phyloP scores from a whole-genome alignment of 768 basidiomycete species.

The Collybiopsis confluens region DNA sequence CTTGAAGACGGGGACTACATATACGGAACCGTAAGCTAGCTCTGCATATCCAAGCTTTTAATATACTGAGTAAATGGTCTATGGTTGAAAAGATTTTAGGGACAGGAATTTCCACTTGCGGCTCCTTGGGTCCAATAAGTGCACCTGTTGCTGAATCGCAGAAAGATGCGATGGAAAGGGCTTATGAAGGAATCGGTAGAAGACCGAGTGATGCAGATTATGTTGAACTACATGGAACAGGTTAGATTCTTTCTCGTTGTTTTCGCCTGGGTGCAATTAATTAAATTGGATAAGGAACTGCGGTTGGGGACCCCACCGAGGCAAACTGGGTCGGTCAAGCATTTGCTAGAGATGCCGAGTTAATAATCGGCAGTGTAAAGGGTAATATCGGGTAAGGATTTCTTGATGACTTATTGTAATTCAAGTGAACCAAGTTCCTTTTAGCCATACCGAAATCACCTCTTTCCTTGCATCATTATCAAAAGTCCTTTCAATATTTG shows the following conservation, averaged over 20 bases:
- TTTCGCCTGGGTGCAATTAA: not conserved
- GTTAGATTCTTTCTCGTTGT: slow-evolving; percentile 12
- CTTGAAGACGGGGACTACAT: slow-evolving; percentile 34
- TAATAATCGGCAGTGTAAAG: slow-evolving; percentile 40
- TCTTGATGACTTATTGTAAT: not conserved
- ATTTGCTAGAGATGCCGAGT: slow-evolving; percentile 14
- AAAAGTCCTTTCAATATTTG: slow-evolving; percentile 38
- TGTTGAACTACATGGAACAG: slow-evolving; percentile 50
- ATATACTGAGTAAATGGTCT: slow-evolving; percentile 12
- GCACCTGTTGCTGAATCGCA: slow-evolving; percentile 35
- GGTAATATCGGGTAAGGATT: slow-evolving; percentile 40
- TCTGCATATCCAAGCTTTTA: not conserved
- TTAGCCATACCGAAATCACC: slow-evolving; percentile 35
- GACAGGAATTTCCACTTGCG: slow-evolving; percentile 33
- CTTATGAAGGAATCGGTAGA: slow-evolving; percentile 26
- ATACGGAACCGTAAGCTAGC: slow-evolving; percentile 31
- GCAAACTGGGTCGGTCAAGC: slow-evolving; percentile 37
- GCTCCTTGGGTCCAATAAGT: slow-evolving; percentile 30
- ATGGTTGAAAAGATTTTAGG: slow-evolving; percentile 29
- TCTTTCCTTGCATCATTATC: slow-evolving; percentile 41
- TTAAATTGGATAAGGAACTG: slow-evolving; percentile 24
- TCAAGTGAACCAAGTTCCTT: not conserved
- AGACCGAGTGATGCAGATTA: slow-evolving; percentile 39
- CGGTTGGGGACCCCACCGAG: slow-evolving; percentile 46
- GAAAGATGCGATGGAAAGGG: slow-evolving; percentile 30